Evolutionary conservation across 768 basidiomycete species (phyloP).

Genomic region (Leccinellum luteum): DNA sequence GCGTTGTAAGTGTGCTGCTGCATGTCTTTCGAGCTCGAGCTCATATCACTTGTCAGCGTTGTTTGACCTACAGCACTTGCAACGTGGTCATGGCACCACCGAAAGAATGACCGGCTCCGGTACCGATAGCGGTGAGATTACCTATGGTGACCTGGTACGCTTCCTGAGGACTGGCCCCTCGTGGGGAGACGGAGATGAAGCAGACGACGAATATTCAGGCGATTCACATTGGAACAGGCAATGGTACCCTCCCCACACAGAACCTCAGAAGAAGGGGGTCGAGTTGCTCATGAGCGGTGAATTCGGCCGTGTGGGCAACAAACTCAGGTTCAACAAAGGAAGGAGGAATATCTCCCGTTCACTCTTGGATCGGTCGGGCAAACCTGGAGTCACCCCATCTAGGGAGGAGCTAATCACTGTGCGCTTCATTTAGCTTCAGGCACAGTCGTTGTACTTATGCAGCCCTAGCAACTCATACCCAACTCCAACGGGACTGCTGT

Average conservation of each 20-base stretch:
- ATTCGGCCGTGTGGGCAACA: conserved; percentile 65
- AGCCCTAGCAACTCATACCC: conserved; percentile 62
- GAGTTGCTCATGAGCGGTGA: conserved; percentile 72
- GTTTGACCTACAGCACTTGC: conserved; percentile 29
- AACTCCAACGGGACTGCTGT: conserved; percentile 82
- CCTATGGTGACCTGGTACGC: conserved; percentile 26
- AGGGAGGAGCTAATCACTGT: conserved; percentile 60
- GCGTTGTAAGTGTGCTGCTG: conserved; percentile 23
- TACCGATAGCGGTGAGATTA: conserved; percentile 11
- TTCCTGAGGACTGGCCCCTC: conserved; percentile 14
- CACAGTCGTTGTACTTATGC: neutral
- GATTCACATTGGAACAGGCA: conserved; percentile 26
- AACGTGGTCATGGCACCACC: conserved; percentile 5
- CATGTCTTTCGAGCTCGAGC: neutral
- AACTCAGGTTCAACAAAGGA: conserved; percentile 42
- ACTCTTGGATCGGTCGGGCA: conserved; percentile 42
- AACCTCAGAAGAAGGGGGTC: conserved; percentile 63
- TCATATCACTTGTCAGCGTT: conserved; percentile 19
- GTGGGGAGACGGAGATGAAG: conserved; percentile 37
- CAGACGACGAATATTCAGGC: conserved; percentile 28
- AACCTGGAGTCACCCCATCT: conserved; percentile 32
- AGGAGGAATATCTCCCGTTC: conserved; percentile 47
- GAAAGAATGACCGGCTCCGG: conserved; percentile 6
- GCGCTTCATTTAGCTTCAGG: conserved; percentile 21
- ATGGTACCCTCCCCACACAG: conserved; percentile 43